Evolutionary conservation across 2,329 filamentous ascomycete species (phyloP).

Genomic region (Fusarium hostae): DNA sequence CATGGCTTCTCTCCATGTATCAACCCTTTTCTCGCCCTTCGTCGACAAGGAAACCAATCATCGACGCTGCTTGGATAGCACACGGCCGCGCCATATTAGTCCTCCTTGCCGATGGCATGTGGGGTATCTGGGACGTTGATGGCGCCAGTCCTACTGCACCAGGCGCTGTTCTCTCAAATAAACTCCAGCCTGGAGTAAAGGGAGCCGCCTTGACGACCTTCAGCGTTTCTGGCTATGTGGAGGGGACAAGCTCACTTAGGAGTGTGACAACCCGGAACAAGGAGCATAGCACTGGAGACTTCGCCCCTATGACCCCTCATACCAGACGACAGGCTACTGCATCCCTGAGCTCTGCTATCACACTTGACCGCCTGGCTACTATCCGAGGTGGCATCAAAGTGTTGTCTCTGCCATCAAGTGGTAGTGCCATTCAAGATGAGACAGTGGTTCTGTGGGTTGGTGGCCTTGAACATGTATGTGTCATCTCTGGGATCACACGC

Average conservation of each 20-base stretch:
- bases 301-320: conserved; percentile 73
- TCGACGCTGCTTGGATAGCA: conserved; percentile 71
- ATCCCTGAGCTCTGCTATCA: conserved; percentile 55
- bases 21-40: conserved; percentile 64
- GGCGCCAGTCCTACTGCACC: conserved; percentile 61
- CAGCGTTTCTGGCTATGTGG: conserved; percentile 67
- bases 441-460: conserved; percentile 68
- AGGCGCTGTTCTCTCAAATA: conserved; percentile 59
- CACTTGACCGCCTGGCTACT: conserved; percentile 62
- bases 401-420: conserved; percentile 56
- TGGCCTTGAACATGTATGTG: conserved; percentile 65
- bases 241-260: conserved; percentile 68
- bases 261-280: conserved; percentile 50
- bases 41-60: conserved; percentile 66
- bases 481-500: conserved; percentile 64
- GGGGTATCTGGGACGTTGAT: conserved; percentile 76
- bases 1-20: conserved; percentile 72
- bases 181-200: conserved; percentile 62
- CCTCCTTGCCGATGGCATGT: conserved; percentile 71
- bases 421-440: conserved; percentile 62
- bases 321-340: conserved; percentile 65
- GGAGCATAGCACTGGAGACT: conserved; percentile 58
- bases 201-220: conserved; percentile 70
- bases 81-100: conserved; percentile 69
- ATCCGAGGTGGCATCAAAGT: conserved; percentile 66